Evolutionary conservation across 306 rosid species (phyloP).

Genomic region (Adenanthera pavonina): DNA sequence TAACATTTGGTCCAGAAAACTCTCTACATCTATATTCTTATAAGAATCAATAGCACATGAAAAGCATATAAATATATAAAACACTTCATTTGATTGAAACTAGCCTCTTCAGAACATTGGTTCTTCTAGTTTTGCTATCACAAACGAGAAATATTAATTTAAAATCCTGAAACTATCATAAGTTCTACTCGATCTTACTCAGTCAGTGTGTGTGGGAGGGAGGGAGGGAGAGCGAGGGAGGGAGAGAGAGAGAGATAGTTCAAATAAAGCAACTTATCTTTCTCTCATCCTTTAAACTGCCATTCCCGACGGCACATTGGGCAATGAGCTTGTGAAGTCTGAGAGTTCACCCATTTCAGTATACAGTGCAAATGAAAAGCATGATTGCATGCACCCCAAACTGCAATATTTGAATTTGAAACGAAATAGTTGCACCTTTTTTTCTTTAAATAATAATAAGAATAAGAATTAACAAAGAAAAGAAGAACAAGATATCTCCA

Average conservation of each 20-base stretch:
- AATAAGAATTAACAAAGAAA: background rate
- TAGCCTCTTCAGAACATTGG: background rate
- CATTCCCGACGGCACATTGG: slow-evolving; percentile 96
- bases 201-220: background rate
- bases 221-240: background rate
- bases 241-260: background rate
- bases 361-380: slow-evolving; percentile 96
- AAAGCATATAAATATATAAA: background rate
- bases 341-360: slow-evolving; percentile 90
- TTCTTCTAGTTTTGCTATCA: background rate
- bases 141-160: background rate
- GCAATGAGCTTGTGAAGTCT: slow-evolving; percentile 87
- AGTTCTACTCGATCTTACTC: background rate
- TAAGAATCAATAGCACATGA: background rate
- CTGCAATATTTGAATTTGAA: slow-evolving; percentile 50
- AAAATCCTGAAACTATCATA: background rate
- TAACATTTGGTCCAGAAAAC: too few relatives aligned
- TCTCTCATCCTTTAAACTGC: slow-evolving; percentile 76
- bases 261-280: background rate
- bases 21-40: background rate
- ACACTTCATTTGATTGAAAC: background rate
- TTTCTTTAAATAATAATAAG: background rate
- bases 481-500: background rate
- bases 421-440: slow-evolving; percentile 1
- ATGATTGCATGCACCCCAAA: slow-evolving; percentile 96